These are phyloP conservation scores for Tricholoma matsutake DNA, from an alignment of 768 basidiomycete genomes.

Conservation along the genomic window DNA sequence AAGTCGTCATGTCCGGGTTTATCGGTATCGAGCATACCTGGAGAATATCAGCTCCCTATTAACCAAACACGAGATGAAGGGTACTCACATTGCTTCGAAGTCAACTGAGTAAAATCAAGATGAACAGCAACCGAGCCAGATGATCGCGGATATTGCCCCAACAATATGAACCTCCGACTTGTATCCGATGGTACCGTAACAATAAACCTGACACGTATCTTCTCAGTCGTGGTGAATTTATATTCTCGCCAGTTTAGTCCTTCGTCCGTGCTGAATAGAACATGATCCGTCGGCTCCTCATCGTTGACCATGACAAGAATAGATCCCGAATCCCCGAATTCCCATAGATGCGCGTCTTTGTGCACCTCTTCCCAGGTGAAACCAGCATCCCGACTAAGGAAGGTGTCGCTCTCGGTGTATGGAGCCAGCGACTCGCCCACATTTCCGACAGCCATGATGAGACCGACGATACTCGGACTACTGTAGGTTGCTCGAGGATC, in stretches of 20 bases:
- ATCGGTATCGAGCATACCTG: conserved; percentile 67
- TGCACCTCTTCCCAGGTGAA: conserved; percentile 99
- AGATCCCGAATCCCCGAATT: conserved; percentile 96
- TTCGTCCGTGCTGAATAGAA: conserved; percentile 88
- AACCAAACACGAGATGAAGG: background rate
- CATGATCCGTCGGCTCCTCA: conserved; percentile 86
- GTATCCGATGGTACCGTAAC: conserved; percentile 90
- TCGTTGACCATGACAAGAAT: conserved; percentile 93
- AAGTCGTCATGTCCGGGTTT: conserved; percentile 89
- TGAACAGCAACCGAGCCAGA: conserved; percentile 67
- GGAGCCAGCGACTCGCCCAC: conserved; percentile 81
- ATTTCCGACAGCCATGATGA: conserved; percentile 95
- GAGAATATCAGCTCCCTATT: background rate
- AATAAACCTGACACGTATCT: conserved; percentile 67
- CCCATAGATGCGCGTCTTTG: conserved; percentile 97
- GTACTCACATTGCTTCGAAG: conserved; percentile 67
- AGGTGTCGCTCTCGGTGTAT: conserved; percentile 90
- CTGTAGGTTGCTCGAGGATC: conserved; percentile 94
- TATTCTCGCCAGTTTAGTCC: conserved; percentile 88
- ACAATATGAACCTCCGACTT: conserved; percentile 84
- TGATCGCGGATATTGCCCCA: conserved; percentile 58
- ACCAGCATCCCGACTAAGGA: conserved; percentile 93
- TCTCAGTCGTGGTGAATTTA: conserved; percentile 63
- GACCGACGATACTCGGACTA: conserved; percentile 86
- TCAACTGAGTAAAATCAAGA: conserved; percentile 84